phyloP scores from a whole-genome alignment of 371 early-diverging fungal species.

The Chytridium lagenaria region DNA sequence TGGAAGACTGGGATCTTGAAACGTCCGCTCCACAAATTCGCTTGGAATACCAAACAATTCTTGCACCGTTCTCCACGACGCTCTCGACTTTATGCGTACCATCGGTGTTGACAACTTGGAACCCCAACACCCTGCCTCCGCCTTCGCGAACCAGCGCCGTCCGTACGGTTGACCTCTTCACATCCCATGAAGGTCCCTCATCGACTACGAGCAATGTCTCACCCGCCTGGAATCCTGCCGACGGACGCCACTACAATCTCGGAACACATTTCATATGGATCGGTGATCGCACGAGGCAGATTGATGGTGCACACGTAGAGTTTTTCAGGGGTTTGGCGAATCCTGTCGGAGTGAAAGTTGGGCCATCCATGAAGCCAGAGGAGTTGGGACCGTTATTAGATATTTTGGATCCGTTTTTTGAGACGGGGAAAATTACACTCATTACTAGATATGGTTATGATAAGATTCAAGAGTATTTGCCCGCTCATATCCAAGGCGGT shows the following conservation, averaged over 20 bases:
- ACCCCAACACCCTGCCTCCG: no score
- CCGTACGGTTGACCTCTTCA: constrained; percentile 88
- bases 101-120: constrained; percentile 37
- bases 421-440: constrained; percentile 89
- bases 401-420: constrained; percentile 80
- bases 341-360: constrained; percentile 96
- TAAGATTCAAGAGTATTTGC: constrained; percentile 80
- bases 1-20: constrained; percentile 88
- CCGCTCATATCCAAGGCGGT: constrained; percentile 91
- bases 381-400: constrained; percentile 82
- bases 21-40: constrained; percentile 85
- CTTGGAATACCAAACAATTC: constrained; percentile 87
- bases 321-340: constrained; percentile 94
- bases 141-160: constrained; percentile 43
- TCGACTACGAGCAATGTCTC: constrained; percentile 88
- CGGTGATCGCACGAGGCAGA: constrained; percentile 95
- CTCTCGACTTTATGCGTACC: constrained; percentile 88
- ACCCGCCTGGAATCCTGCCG: constrained; percentile 64
- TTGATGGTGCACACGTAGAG: constrained; percentile 94
- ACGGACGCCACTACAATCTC: constrained; percentile 67
- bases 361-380: constrained; percentile 86
- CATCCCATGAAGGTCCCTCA: constrained; percentile 91
- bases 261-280: constrained; percentile 97
- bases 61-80: constrained; percentile 83
- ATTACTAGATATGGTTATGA: constrained; percentile 93